Base-by-base conservation (phyloP, 352 stramenopile species). In the Aphanomyces euteiches region DNA sequence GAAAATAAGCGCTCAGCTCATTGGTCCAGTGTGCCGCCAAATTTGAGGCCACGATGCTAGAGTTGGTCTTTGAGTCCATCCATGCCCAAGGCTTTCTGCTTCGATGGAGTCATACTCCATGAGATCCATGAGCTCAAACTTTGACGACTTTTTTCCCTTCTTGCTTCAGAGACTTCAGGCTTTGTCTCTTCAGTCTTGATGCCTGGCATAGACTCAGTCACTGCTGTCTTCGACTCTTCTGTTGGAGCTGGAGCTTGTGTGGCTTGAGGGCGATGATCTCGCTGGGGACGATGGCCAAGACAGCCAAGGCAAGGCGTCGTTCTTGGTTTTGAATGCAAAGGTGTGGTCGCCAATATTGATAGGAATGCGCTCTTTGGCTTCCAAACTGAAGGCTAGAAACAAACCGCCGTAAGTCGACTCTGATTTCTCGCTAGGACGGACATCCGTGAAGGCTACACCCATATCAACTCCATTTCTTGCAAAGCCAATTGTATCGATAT, bases 21-120 rank as follows among this genome's bases (percentile, higher is more conserved):
- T 77, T 99, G 85, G 17, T 79, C 74, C 48, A 97, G 73, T 7
- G 89, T 98, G 5, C 97, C 97, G 28, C 87, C 96, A 85, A 95
- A 99, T 78, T 99, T 99, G 36, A 99, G 82, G 10, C 90, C 88
- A 38, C 98, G 86, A 43, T 81, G 80, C 75, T 88, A 79, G 5
- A 99, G 81, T 68, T 98, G 91, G 15, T 83, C 75, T 79, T 99
- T 99, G 15, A 99, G 77, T 10, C 69, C 73, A 59, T 98, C 94
- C 37, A 96, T 79, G 12, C 95, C 93, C 5, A 99, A 77, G 4
- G 76, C 80, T 60, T 96, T 82, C 56, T n/a, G 83, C 82, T 6
- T 82, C 77, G 6, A 79, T 71, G 12, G 76, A 81, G 36, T 80
- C 83, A 72, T 84, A 95, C 7, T 74, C 60, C 48, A 78, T 77